phyloP scores from a whole-genome alignment of 768 basidiomycete species.

The Trametes gibbosa region DNA sequence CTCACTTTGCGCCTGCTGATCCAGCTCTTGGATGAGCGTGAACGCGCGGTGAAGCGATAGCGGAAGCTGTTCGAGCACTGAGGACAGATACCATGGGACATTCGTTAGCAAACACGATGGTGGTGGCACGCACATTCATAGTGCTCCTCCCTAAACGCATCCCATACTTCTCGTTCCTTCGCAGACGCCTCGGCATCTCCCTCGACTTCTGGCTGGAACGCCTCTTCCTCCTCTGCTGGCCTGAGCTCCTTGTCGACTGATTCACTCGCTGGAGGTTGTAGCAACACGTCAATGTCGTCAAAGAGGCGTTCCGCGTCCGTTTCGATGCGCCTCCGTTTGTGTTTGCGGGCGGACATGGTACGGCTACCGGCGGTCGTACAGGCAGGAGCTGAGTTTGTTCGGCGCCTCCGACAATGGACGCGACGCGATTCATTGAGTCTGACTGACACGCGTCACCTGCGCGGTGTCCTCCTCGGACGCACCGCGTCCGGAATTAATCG shows the following conservation, averaged over 20 bases:
- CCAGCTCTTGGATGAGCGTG: constrained; percentile 68
- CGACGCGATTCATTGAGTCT: not conserved
- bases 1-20: constrained; percentile 59
- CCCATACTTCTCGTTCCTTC: constrained; percentile 69
- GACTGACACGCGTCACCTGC: not conserved
- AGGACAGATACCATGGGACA: not conserved
- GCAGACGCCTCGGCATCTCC: constrained; percentile 29
- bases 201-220: constrained; percentile 20
- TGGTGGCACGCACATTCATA: constrained; percentile 58
- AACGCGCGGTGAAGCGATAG: constrained; percentile 70
- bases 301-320: not conserved
- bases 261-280: not conserved
- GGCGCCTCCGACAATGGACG: not conserved
- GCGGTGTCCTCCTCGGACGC: no score
- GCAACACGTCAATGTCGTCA: not conserved
- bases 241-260: not conserved
- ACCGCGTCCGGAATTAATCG: no score
- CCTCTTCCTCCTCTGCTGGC: constrained; percentile 8
- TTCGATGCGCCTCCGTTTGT: constrained; percentile 15
- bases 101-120: not conserved
- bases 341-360: constrained; percentile 12
- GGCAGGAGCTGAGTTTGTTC: not conserved
- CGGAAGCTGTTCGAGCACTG: constrained; percentile 79
- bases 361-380: not conserved
- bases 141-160: constrained; percentile 73